These are phyloP conservation scores for Phyllosticta ampelicida DNA, from an alignment of 2,329 filamentous ascomycete genomes.

Conservation along the genomic window DNA sequence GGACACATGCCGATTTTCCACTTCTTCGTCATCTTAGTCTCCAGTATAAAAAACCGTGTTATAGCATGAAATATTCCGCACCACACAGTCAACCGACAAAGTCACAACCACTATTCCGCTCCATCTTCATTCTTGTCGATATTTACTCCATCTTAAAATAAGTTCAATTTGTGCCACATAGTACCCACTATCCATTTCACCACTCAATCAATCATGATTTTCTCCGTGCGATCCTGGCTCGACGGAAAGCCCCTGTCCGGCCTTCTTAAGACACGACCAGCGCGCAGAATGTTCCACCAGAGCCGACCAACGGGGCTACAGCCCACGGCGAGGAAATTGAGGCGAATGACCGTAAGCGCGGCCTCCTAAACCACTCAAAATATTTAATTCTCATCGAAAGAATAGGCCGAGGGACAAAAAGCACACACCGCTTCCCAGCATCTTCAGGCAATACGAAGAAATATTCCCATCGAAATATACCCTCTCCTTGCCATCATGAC, in stretches of 20 bases:
- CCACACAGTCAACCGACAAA: not conserved
- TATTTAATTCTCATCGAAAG: not conserved
- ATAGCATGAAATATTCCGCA: not conserved
- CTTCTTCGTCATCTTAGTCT: not conserved
- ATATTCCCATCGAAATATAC: conserved; percentile 8
- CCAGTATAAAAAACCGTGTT: not conserved
- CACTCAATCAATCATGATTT: not conserved
- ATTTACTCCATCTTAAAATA: not conserved
- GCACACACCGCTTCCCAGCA: conserved; percentile 2
- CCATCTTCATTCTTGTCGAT: conserved; percentile 1
- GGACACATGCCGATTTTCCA: not conserved
- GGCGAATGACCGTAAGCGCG: not conserved
- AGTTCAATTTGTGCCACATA: not conserved
- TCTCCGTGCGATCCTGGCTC: not conserved
- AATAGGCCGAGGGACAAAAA: not conserved
- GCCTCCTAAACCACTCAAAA: not conserved
- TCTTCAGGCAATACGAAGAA: not conserved
- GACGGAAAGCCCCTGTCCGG: not conserved
- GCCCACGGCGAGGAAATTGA: not conserved
- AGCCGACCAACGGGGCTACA: not conserved
- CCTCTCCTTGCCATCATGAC: conserved; percentile 1
- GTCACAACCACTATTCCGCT: not conserved
- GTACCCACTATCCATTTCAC: not conserved
- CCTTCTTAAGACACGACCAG: not conserved
- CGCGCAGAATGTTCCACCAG: not conserved